Base-by-base conservation (phyloP, 1,284 basidiomycete genomes). In the Pascua guehoae region DNA sequence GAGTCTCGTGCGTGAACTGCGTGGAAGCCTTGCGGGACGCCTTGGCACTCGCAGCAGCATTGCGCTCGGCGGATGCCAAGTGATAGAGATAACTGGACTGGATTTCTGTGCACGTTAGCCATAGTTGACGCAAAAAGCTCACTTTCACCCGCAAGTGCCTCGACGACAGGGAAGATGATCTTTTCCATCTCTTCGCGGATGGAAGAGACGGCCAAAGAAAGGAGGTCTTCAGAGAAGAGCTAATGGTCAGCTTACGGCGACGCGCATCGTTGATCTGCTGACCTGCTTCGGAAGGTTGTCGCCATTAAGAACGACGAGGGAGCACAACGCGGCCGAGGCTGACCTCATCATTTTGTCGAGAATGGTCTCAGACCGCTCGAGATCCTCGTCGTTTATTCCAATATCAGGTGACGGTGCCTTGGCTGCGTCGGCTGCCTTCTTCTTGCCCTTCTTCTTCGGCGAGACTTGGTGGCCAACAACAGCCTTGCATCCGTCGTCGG, bases 201-300 rank as follows among this genome's bases (percentile, higher is more conserved):
- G 0, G 86, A 81, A 41, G 79, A 80, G 9, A 97, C 81, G 69
- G 91, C 92, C 0, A 83, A 79, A 0, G 85, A 86, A 56, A 98
- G 87, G 12, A 93, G 79, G 71, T 98, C 94, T 71, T 98, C 94
- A 0, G 93, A 95, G 71, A 89, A 95, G 39, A 91, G 78, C 88
- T 91, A 69, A 9, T 8, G 24, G 46, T 67, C 18, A 70, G 65
- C 56, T 45, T 32, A 8, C 53, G 44, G 14, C n/a, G 18, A 37
- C n/a, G n/a, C n/a, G n/a, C n/a, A n/a, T n/a, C n/a, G n/a, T n/a
- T n/a, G n/a, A n/a, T n/a, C n/a, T n/a, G 69, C 83, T 45, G 58
- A 89, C 90, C 82, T 91, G 88, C 71, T 92, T 92, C 4, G 88
- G 84, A 48, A 95, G 76, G 32, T 86, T 81, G 61, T 92, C 88